Evolutionary conservation across 805 yeast species (phyloP).

Genomic region (Pachysolen tannophilus): DNA sequence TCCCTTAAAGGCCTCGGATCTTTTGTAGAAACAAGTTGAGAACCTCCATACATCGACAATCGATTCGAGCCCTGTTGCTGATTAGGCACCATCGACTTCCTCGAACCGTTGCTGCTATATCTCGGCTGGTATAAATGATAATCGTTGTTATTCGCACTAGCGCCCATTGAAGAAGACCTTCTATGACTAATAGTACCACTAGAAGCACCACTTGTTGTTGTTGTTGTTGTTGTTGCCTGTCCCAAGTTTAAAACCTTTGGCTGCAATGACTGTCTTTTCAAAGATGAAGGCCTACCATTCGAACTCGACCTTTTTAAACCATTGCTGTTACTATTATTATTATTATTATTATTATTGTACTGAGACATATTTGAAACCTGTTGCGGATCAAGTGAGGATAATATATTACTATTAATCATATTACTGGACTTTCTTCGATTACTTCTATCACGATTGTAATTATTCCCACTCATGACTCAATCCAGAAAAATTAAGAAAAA

Average conservation of each 20-base stretch:
- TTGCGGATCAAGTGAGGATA: conserved; percentile 5
- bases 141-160: too few species aligned
- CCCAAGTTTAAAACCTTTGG: conserved; percentile 6
- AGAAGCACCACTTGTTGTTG: too few species aligned
- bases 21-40: conserved; percentile 2
- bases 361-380: conserved; percentile 4
- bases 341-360: too few species aligned
- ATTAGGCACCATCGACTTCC: conserved; percentile 3
- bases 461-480: too few species aligned
- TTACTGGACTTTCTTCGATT: conserved; percentile 1
- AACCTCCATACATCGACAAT: conserved; percentile 5
- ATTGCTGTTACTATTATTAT: too few species aligned
- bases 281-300: conserved; percentile 4
- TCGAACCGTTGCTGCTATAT: neutral
- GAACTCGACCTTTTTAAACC: neutral
- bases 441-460: too few species aligned
- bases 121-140: neutral
- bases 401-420: conserved; percentile 1
- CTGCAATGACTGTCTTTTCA: conserved; percentile 4
- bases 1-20: conserved; percentile 82
- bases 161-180: conserved; percentile 1
- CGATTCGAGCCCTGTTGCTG: conserved; percentile 2
- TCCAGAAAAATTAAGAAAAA: neutral
- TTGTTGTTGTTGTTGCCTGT: conserved; percentile 3
- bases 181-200: neutral